Evolutionary conservation across 306 rosid species (phyloP).

Genomic region (Malus orientalis): DNA sequence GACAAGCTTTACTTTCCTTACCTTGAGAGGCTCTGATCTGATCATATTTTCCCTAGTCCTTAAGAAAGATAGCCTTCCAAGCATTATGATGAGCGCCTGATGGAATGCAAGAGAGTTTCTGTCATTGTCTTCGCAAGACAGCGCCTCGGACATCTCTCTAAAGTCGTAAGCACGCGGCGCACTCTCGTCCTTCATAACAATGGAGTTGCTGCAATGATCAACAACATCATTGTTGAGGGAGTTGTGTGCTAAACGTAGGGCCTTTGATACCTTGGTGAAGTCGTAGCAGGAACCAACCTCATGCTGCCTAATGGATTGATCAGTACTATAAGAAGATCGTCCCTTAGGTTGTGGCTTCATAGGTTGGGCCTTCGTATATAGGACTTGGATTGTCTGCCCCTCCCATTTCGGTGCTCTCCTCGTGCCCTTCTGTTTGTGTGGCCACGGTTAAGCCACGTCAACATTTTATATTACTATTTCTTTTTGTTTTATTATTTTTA

Average conservation of each 20-base stretch:
- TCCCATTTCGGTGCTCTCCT: no score
- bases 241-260: not conserved
- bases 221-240: not conserved
- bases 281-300: not conserved
- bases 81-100: not conserved
- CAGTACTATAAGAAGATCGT: not conserved
- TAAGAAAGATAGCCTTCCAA: not conserved
- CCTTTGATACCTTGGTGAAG: constrained; percentile 1
- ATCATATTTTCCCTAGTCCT: not conserved
- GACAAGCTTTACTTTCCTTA: not conserved
- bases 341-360: not conserved
- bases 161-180: not conserved
- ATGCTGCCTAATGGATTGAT: not conserved
- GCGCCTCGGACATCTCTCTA: not conserved
- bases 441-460: no score
- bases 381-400: no score
- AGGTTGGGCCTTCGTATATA: not conserved
- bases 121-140: not conserved
- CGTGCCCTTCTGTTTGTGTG: no score
- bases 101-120: not conserved
- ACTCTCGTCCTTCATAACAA: not conserved
- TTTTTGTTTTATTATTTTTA: no score
- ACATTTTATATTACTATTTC: no score
- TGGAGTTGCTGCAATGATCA: not conserved
- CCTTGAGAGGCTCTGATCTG: constrained; percentile 3